A percentile compares a stretch with the other conserved stretches of the same genome.
phyloP scores from a whole-genome alignment of 768 basidiomycete species.

The Amylocystis lapponica region DNA sequence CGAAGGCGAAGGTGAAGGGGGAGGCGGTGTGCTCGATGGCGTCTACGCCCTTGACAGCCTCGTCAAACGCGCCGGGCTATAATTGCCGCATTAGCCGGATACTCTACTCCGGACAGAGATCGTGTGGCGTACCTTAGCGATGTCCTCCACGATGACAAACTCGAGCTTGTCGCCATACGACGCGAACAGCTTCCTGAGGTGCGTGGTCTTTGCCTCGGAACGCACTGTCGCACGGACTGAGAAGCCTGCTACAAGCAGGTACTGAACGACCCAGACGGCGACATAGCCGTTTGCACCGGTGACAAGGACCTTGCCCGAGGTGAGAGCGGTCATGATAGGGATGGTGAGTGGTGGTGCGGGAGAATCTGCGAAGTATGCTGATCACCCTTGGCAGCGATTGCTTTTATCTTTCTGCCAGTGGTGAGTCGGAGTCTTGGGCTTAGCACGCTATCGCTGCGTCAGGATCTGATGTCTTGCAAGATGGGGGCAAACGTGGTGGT shows the following conservation, averaged over 20 bases:
- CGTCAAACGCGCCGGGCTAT: constrained; percentile 70
- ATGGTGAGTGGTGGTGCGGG: no score
- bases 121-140: constrained; percentile 47
- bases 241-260: constrained; percentile 57
- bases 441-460: no score
- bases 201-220: constrained; percentile 50
- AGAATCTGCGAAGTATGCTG: no score
- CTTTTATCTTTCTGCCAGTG: no score
- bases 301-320: constrained; percentile 41
- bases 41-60: constrained; percentile 71
- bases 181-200: constrained; percentile 49
- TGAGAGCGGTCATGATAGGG: constrained; percentile 31
- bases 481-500: no score
- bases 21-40: constrained; percentile 69
- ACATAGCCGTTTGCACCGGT: constrained; percentile 58
- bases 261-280: constrained; percentile 50
- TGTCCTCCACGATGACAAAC: constrained; percentile 64
- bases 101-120: constrained; percentile 47
- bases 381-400: no score
- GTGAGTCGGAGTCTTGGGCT: no score
- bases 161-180: constrained; percentile 54
- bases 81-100: not conserved
- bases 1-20: constrained; percentile 43
- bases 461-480: no score
- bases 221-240: constrained; percentile 64